A percentile compares a stretch with the other conserved stretches of the same genome.
These are phyloP conservation scores for Alternaria hordeiaustralica DNA, from an alignment of 2,329 filamentous ascomycete species.

Conservation along the genomic window DNA sequence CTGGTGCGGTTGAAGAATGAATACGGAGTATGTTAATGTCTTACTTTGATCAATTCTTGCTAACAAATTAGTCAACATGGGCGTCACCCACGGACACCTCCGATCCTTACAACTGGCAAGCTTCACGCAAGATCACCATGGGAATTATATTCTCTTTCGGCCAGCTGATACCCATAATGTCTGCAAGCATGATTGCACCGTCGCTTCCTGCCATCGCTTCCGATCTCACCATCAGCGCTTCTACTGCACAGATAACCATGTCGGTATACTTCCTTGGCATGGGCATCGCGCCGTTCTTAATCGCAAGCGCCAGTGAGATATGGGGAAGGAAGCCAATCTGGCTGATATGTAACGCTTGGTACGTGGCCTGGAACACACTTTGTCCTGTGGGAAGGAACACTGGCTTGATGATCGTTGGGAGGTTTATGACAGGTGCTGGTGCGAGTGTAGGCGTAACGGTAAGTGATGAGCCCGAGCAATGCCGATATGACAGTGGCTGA, in stretches of 20 bases:
- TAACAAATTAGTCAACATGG: not conserved
- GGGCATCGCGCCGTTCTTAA: constrained; percentile 17
- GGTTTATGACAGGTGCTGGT: constrained; percentile 17
- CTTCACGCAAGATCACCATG: constrained; percentile 24
- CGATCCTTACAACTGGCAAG: constrained; percentile 44
- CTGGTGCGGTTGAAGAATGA: not conserved
- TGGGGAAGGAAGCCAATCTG: constrained; percentile 15
- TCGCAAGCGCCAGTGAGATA: constrained; percentile 13
- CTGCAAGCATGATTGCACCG: constrained; percentile 20
- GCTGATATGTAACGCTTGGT: constrained; percentile 13
- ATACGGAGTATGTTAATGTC: not conserved
- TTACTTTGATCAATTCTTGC: not conserved
- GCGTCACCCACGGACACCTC: constrained; percentile 25
- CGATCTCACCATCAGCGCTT: constrained; percentile 13
- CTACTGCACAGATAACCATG: constrained; percentile 16
- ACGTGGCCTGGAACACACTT: constrained; percentile 20
- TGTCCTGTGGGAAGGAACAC: constrained; percentile 7
- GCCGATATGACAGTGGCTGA: not conserved
- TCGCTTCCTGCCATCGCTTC: constrained; percentile 14
- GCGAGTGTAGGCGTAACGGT: constrained; percentile 20
- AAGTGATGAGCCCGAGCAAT: not conserved
- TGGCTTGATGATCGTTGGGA: constrained; percentile 17
- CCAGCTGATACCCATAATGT: constrained; percentile 23
- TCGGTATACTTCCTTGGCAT: constrained; percentile 21
- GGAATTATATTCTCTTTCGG: constrained; percentile 13